Evolutionary conservation across 2,329 filamentous ascomycete genomes (phyloP).

Genomic region (Curvularia eragrostidis): DNA sequence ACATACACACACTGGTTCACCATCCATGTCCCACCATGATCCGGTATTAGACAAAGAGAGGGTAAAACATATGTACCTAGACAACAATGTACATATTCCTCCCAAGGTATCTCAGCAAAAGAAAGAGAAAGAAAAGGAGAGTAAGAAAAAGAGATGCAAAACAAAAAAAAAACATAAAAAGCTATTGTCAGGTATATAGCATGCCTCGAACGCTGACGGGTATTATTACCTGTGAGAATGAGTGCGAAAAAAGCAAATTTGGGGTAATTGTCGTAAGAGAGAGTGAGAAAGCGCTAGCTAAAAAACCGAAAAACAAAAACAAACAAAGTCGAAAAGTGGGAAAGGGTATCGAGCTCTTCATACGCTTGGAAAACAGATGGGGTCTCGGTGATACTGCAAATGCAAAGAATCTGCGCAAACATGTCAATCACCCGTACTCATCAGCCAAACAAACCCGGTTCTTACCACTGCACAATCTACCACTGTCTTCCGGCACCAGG

Average conservation of each 20-base stretch:
- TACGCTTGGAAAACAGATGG: conserved; percentile 29
- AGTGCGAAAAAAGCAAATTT: conserved; percentile 5
- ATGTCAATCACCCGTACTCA: not conserved
- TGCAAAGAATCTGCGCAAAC: conserved; percentile 13
- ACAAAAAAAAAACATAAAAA: conserved; percentile 14
- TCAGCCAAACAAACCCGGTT: not conserved
- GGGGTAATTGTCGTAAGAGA: conserved; percentile 10
- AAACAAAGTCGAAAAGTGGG: conserved; percentile 14
- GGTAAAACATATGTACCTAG: conserved; percentile 10
- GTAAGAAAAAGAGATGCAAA: conserved; percentile 1
- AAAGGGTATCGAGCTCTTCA: conserved; percentile 43
- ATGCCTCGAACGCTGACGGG: conserved; percentile 24
- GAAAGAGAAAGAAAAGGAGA: not conserved
- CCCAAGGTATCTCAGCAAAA: conserved; percentile 20
- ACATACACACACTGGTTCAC: not conserved
- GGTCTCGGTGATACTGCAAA: conserved; percentile 20
- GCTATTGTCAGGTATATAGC: conserved; percentile 7
- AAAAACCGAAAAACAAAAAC: not conserved
- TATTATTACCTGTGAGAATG: conserved; percentile 27
- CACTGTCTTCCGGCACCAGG: conserved; percentile 22
- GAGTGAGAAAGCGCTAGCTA: not conserved
- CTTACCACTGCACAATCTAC: conserved; percentile 29
- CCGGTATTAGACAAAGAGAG: not conserved
- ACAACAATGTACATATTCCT: conserved; percentile 20
- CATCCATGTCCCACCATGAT: not conserved